These are phyloP conservation scores for Coprinopsis sp. DNA, from an alignment of 768 basidiomycete genomes.

Conservation along the genomic window DNA sequence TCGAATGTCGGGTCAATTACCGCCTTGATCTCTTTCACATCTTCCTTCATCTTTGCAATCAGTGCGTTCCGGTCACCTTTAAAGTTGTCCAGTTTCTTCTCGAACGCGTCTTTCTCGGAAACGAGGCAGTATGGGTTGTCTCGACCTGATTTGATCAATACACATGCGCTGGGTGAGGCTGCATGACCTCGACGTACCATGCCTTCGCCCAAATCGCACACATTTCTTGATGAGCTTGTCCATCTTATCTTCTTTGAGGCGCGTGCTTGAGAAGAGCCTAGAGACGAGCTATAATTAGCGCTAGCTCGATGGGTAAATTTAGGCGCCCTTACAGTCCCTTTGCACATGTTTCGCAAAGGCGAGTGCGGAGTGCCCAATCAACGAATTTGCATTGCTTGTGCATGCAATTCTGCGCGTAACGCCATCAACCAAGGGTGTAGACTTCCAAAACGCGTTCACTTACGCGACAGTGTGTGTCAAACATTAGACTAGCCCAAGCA, in stretches of 20 bases:
- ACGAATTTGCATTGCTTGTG: not conserved
- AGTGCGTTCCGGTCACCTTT: slow-evolving; percentile 11
- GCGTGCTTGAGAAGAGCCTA: not conserved
- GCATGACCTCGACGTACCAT: no score
- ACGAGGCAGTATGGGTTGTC: slow-evolving; percentile 14
- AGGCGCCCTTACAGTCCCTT: not conserved
- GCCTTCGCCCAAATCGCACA: not conserved
- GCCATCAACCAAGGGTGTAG: no score
- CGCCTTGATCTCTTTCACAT: slow-evolving; percentile 2
- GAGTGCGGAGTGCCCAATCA: not conserved
- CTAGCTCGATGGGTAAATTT: not conserved
- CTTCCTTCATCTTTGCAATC: slow-evolving; percentile 12
- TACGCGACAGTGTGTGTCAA: not conserved
- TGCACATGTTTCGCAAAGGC: not conserved
- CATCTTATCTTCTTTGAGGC: not conserved
- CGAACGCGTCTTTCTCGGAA: slow-evolving; percentile 16
- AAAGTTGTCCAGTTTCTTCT: slow-evolving; percentile 12
- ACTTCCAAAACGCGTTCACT: not conserved
- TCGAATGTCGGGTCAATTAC: not conserved
- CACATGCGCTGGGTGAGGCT: no score
- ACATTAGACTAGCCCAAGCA: not conserved
- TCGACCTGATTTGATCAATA: no score
- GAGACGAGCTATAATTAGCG: not conserved
- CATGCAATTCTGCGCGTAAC: not conserved
- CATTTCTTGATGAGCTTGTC: not conserved